Evolutionary conservation across 805 yeast genomes (phyloP).

Genomic region (Cephaloascus albidus): DNA sequence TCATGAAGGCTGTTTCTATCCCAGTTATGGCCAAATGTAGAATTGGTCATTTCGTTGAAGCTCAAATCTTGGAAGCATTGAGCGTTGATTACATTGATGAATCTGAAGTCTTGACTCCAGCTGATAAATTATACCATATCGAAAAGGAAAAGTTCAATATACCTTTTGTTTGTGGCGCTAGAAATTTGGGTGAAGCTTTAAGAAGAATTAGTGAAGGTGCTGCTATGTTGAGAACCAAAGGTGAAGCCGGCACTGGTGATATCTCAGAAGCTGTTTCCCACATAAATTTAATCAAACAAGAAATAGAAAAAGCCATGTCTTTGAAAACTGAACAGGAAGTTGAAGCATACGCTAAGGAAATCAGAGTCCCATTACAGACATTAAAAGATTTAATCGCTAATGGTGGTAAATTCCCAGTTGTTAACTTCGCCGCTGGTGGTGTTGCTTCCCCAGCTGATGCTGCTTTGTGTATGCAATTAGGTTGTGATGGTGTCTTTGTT

Average conservation of each 20-base stretch:
- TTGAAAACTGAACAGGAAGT: constrained; percentile 35
- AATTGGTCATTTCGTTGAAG: constrained; percentile 78
- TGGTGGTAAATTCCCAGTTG: constrained; percentile 65
- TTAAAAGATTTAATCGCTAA: constrained; percentile 38
- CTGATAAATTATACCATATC: constrained; percentile 62
- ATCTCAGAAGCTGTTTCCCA: constrained; percentile 76
- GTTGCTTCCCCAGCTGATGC: constrained; percentile 87
- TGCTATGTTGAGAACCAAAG: constrained; percentile 80
- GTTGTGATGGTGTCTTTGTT: constrained; percentile 73
- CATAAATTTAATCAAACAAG: constrained; percentile 48
- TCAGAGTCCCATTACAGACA: constrained; percentile 51
- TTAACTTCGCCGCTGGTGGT: constrained; percentile 84
- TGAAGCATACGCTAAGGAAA: constrained; percentile 39
- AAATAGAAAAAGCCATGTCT: constrained; percentile 38
- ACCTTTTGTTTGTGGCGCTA: constrained; percentile 82
- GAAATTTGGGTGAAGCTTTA: constrained; percentile 72
- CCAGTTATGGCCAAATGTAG: constrained; percentile 85
- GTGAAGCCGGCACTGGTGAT: constrained; percentile 88
- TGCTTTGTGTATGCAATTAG: constrained; percentile 72
- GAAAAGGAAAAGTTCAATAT: constrained; percentile 49
- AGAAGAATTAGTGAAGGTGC: constrained; percentile 78
- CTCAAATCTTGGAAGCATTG: constrained; percentile 63
- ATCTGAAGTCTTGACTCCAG: constrained; percentile 78
- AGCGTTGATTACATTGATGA: constrained; percentile 78
- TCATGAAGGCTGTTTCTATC: constrained; percentile 61